These are phyloP conservation scores for Eremothecium sinecaudum DNA, from an alignment of 1,139 yeast genomes.

Conservation along the genomic window DNA sequence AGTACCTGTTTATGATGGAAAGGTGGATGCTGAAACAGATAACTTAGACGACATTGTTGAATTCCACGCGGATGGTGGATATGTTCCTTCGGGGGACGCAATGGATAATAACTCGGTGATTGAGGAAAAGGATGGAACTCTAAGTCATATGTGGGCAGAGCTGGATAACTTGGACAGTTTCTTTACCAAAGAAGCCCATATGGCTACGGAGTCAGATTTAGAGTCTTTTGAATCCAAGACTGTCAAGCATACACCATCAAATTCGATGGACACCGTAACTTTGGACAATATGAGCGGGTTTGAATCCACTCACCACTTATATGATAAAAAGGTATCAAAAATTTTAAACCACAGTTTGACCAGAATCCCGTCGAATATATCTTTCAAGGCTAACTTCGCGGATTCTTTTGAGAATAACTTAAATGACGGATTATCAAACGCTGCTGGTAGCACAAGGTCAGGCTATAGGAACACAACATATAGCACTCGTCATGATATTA, in stretches of 20 bases:
- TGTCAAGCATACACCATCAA: conserved; percentile 37
- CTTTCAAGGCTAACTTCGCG: conserved; percentile 66
- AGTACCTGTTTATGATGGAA: conserved; percentile 22
- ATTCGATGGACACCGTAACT: conserved; percentile 44
- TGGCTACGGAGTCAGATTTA: conserved; percentile 11
- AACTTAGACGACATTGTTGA: conserved; percentile 57
- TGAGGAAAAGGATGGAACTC: conserved; percentile 54
- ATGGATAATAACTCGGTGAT: conserved; percentile 38
- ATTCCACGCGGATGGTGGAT: conserved; percentile 46
- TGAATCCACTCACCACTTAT: conserved; percentile 70
- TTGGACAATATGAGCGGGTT: conserved; percentile 40
- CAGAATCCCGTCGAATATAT: conserved; percentile 62
- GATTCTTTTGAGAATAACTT: conserved; percentile 41
- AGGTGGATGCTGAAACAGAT: conserved; percentile 30
- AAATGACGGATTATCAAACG: conserved; percentile 20
- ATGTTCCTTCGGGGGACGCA: conserved; percentile 24
- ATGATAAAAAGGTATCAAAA: conserved; percentile 69
- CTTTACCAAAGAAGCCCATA: conserved; percentile 66
- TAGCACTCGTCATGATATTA: conserved; percentile 11
- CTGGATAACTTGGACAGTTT: conserved; percentile 87
- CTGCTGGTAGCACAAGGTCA: conserved; percentile 17
- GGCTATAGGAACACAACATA: conserved; percentile 12
- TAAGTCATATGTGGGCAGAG: conserved; percentile 96
- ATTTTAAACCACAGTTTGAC: conserved; percentile 68
- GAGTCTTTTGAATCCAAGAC: conserved; percentile 6